A percentile compares a stretch with the other conserved stretches of the same genome.
phyloP scores from a whole-genome alignment of 305 asterid genomes.

The Ruellia speciosa region DNA sequence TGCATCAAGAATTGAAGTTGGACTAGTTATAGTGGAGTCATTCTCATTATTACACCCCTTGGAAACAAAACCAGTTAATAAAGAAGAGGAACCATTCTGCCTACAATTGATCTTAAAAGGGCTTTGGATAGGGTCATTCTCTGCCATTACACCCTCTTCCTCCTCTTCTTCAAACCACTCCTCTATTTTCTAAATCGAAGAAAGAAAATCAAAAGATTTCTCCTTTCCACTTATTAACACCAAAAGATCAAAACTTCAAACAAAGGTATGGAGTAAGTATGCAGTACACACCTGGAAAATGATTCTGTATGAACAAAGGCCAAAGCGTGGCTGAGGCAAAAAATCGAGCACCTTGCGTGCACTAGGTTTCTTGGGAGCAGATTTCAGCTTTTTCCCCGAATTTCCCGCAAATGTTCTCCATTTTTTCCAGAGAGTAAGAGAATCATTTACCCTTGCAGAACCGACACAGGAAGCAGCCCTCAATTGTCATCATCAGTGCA shows the following conservation, averaged over 20 bases:
- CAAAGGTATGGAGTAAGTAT: background rate
- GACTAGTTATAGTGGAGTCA: constrained; percentile 44
- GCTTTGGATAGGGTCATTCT: constrained; percentile 28
- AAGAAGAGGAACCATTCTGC: constrained; percentile 24
- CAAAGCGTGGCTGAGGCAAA: too few relatives aligned
- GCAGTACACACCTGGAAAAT: constrained; percentile 26
- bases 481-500: constrained; percentile 41
- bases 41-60: constrained; percentile 25
- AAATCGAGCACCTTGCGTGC: too few relatives aligned
- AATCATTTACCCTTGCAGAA: constrained; percentile 28
- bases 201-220: background rate
- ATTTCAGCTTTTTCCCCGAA: constrained; percentile 32
- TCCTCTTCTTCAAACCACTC: constrained; percentile 23
- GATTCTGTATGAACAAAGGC: background rate
- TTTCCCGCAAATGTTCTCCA: constrained; percentile 27
- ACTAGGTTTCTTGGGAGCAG: background rate
- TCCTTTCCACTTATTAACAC: too few relatives aligned
- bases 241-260: too few relatives aligned
- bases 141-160: constrained; percentile 32
- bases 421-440: constrained; percentile 16
- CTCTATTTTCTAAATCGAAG: constrained; percentile 17
- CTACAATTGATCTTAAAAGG: constrained; percentile 21
- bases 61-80: constrained; percentile 40
- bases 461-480: constrained; percentile 36
- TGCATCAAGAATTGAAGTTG: constrained; percentile 68